Percentiles rank a stretch among this genome's conserved stretches.
These are phyloP conservation scores for Aspergillus bridgeri DNA, from an alignment of 495 filamentous ascomycete species.

Conservation along the genomic window DNA sequence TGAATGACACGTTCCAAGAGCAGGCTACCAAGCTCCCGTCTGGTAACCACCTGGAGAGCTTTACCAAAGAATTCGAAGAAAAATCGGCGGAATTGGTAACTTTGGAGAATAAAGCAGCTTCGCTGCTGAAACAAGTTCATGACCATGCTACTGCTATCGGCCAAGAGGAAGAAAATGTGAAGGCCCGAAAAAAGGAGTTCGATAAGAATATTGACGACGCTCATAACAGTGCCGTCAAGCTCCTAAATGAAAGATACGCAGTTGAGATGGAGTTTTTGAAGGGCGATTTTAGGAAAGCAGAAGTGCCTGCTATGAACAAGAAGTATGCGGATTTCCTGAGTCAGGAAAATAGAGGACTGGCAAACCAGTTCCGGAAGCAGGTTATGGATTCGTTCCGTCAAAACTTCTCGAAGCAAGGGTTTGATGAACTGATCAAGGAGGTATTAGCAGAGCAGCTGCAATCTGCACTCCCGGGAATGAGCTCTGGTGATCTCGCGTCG, in stretches of 20 bases:
- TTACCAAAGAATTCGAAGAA: too few species aligned
- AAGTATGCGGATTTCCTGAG: too few species aligned
- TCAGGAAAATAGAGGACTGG: too few species aligned
- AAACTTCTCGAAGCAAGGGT: neutral
- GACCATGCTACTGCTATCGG: too few species aligned
- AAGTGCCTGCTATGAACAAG: too few species aligned
- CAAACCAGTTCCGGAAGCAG: neutral
- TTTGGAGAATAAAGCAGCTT: neutral
- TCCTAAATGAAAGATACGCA: too few species aligned
- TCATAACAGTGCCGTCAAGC: too few species aligned
- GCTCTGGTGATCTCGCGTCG: neutral
- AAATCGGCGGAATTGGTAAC: neutral
- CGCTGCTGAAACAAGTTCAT: neutral
- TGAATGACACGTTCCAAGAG: too few species aligned
- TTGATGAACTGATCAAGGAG: neutral
- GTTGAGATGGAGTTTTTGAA: too few species aligned
- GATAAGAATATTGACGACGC: neutral
- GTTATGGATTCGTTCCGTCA: neutral
- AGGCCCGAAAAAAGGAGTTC: neutral
- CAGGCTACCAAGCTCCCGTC: too few species aligned
- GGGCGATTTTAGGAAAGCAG: too few species aligned
- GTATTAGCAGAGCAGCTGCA: neutral
- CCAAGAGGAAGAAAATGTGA: neutral
- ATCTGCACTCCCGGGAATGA: neutral
- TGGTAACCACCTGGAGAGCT: too few species aligned